Base-by-base conservation (phyloP, 129 eudicot genomes). In the Helianthus annuus region DNA sequence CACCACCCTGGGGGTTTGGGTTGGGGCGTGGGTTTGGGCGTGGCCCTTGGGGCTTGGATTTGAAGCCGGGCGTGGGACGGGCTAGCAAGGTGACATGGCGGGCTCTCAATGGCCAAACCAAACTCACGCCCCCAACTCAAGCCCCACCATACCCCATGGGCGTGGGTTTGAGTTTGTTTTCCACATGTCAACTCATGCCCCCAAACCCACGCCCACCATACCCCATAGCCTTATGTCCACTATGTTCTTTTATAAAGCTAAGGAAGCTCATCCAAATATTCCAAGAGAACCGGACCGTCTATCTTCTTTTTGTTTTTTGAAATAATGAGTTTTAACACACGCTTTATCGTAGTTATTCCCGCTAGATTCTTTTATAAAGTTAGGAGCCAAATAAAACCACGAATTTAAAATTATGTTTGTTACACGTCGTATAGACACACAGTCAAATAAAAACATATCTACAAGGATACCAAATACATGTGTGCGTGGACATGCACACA, bases 231-330 rank as follows among this genome's bases (percentile, higher is more conserved):
- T 2, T 22, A 44, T 10, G 53, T 4, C 15, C 53, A 65, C 55
- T 19, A 65, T 54, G 48, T 65, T 45, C 55, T 65, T 29, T 12
- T 66, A 22, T 66, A 66, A 24, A 68, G 59, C 14, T 15, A 56
- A 27, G 6, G 46, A 29, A 42, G 11, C 46, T 42, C 46, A 42
- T 42, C 46, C 46, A 42, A 42, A 42, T 42, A 42, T 42, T 42
- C 46, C 46, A 42, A 42, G 46, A 42, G 10, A n/a, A 14, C 56
- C 15, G 0, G 16, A 51, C 36, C 14, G 1, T 8, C 17, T 17
- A 55, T 55, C 14, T 17, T 1, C 9, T 55, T 55, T 7, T 56
- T 19, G n/a, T 9, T 8, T 55, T 56, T 56, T 56, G 13, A 56
- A 17, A 56, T 56, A 55, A 22, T 14, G 32, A 67, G 11, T 24